phyloP scores from a whole-genome alignment of 2,329 filamentous ascomycete genomes.

The Sarocladium oryzae region DNA sequence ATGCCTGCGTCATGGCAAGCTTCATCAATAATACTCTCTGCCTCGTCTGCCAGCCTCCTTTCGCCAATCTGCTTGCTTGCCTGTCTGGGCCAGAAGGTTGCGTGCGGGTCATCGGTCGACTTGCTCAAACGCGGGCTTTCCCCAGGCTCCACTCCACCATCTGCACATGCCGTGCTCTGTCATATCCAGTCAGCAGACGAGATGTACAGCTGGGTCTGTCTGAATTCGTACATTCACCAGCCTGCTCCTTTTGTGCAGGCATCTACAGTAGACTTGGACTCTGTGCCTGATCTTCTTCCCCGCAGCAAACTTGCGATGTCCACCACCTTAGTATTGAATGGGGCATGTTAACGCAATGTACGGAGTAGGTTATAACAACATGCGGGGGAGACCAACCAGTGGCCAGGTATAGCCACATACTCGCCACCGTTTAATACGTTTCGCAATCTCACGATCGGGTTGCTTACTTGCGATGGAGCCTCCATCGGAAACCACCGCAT shows the following conservation, averaged over 20 bases:
- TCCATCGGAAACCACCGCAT: no score
- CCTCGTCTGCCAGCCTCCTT: neutral
- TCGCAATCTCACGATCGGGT: no score
- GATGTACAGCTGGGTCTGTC: neutral
- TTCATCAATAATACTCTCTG: neutral
- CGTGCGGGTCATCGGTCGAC: neutral
- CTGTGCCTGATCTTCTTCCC: conserved; percentile 9
- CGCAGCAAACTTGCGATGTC: neutral
- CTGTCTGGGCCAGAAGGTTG: neutral
- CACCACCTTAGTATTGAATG: neutral
- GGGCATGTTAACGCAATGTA: no score
- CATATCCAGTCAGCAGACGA: conserved; percentile 3
- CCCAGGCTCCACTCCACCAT: conserved; percentile 4
- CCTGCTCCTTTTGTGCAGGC: neutral
- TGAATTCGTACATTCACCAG: neutral
- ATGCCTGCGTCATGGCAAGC: conserved; percentile 5
- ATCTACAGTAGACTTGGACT: neutral
- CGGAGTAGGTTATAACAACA: no score
- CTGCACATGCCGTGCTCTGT: conserved; percentile 7
- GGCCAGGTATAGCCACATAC: neutral
- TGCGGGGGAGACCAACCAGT: conserved; percentile 1
- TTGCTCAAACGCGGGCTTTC: conserved; percentile 7
- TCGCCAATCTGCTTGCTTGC: neutral
- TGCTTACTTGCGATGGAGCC: no score
- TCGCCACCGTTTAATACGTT: conserved; percentile 1